Evolutionary conservation across 495 filamentous ascomycete genomes (phyloP).

Genomic region (Tuber microsphaerosporum): DNA sequence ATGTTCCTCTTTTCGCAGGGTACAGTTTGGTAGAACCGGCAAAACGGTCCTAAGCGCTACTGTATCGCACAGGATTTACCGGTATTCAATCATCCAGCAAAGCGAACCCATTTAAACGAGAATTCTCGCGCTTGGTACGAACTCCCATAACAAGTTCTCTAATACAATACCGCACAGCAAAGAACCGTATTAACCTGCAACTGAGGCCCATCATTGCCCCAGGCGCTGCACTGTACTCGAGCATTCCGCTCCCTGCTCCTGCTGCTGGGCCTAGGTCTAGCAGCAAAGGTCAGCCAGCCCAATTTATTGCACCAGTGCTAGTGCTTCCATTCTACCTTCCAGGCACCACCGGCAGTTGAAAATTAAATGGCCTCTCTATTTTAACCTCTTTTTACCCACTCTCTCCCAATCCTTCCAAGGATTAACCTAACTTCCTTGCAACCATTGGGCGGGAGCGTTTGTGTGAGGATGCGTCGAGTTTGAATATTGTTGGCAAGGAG

Average conservation of each 20-base stretch:
- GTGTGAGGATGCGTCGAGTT: not conserved
- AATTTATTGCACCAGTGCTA: too few relatives aligned
- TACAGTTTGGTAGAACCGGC: not conserved
- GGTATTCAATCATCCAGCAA: not conserved
- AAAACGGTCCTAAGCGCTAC: not conserved
- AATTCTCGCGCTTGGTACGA: not conserved
- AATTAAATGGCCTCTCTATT: not conserved
- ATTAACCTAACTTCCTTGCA: not conserved
- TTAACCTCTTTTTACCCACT: not conserved
- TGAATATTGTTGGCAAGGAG: not conserved
- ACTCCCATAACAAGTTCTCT: not conserved
- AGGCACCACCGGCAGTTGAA: not conserved
- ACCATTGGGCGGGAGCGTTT: not conserved
- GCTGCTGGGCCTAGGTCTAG: not conserved
- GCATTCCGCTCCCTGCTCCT: not conserved
- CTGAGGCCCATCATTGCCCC: not conserved
- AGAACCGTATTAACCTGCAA: not conserved
- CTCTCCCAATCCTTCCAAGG: not conserved
- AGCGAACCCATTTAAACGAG: not conserved
- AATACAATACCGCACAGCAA: not conserved
- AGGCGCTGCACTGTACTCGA: not conserved
- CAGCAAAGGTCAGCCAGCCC: not conserved
- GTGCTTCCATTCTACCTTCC: not conserved
- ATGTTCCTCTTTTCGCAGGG: not conserved
- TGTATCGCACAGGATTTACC: not conserved